These are phyloP conservation scores for Chenopodium berlandieri DNA, from an alignment of 148 eudicot genomes.

Conservation along the genomic window DNA sequence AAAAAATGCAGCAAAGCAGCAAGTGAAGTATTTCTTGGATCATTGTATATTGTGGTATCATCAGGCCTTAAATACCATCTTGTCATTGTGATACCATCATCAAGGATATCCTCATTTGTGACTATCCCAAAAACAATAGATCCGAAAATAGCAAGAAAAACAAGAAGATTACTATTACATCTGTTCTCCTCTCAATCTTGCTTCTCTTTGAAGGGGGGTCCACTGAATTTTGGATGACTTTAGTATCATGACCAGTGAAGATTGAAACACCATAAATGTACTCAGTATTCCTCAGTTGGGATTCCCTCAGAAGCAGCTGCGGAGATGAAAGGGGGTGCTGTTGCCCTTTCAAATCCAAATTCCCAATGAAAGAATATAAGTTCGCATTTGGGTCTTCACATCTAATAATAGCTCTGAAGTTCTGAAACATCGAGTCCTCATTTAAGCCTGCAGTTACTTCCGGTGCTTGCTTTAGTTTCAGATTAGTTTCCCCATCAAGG, in stretches of 20 bases:
- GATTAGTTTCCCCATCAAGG: conserved; percentile 72
- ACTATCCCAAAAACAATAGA: conserved; percentile 49
- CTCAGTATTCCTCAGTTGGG: conserved; percentile 63
- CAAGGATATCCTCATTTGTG: conserved; percentile 40
- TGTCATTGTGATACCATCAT: conserved; percentile 40
- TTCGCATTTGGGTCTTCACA: conserved; percentile 79
- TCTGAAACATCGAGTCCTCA: conserved; percentile 40
- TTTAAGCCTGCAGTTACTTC: conserved; percentile 44
- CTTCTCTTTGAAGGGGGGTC: conserved; percentile 73
- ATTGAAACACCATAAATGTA: conserved; percentile 59
- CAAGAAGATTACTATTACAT: conserved; percentile 48
- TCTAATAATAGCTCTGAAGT: conserved; percentile 46
- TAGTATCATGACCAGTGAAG: conserved; percentile 70
- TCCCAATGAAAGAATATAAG: conserved; percentile 62
- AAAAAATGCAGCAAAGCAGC: conserved; percentile 53
- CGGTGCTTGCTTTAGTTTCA: conserved; percentile 58
- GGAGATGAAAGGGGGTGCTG: conserved; percentile 46
- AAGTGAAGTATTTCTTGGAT: conserved; percentile 40
- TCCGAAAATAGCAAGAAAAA: conserved; percentile 45
- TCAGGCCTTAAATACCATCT: conserved; percentile 68
- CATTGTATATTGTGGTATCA: conserved; percentile 40
- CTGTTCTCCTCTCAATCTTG: conserved; percentile 57
- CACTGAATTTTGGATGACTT: conserved; percentile 62
- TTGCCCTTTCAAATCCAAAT: conserved; percentile 38
- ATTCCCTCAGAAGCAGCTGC: conserved; percentile 65